These are phyloP conservation scores for Trichoderma gracile DNA, from an alignment of 2,329 filamentous ascomycete genomes.

Conservation along the genomic window DNA sequence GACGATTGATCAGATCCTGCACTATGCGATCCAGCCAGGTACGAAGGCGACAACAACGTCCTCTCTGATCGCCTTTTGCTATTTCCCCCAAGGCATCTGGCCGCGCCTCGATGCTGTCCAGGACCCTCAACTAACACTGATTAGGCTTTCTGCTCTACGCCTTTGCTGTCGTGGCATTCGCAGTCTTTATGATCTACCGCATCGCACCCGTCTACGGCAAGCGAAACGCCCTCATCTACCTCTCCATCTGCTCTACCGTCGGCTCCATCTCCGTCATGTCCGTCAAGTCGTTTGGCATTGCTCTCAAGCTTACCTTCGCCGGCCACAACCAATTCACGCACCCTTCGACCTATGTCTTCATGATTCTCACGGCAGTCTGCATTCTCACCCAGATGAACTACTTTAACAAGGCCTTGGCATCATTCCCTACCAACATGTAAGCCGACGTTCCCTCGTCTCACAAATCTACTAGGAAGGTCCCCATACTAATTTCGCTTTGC, in stretches of 20 bases:
- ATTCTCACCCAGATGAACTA: conserved; percentile 99
- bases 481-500: conserved; percentile 27
- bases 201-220: conserved; percentile 87
- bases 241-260: conserved; percentile 96
- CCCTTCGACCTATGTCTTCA: conserved; percentile 95
- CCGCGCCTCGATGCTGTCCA: neutral
- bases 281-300: conserved; percentile 97
- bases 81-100: neutral
- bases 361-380: conserved; percentile 88
- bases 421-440: conserved; percentile 96
- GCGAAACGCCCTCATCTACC: conserved; percentile 92
- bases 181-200: conserved; percentile 93
- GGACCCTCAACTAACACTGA: conserved; percentile 23
- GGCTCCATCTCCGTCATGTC: conserved; percentile 99
- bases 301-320: conserved; percentile 87
- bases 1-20: conserved; percentile 87
- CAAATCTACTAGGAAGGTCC: neutral
- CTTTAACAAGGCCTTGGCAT: conserved; percentile 96
- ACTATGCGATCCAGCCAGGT: conserved; percentile 91
- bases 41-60: conserved; percentile 30
- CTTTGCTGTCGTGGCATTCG: conserved; percentile 75
- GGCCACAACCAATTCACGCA: conserved; percentile 95
- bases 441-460: conserved; percentile 37
- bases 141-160: conserved; percentile 89
- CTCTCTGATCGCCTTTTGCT: neutral